Base-by-base conservation (phyloP, 345 rosid genomes). In the Stellera chamaejasme region DNA sequence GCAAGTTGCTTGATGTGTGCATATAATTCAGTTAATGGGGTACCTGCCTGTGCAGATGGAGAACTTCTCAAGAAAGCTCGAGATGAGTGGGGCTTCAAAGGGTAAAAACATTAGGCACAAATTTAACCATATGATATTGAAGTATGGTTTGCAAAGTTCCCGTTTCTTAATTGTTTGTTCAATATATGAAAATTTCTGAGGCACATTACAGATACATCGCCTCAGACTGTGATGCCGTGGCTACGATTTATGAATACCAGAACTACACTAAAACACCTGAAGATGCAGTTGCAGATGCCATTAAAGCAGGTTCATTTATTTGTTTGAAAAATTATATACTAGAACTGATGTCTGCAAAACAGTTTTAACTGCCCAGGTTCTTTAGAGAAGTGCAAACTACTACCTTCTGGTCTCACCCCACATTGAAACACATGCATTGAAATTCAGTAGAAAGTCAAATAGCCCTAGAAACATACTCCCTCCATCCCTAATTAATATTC, bases 1-100 rank as follows among this genome's bases (percentile, higher is more conserved):
- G 96, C 90, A 32, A 88, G 93, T 72, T 88, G 98, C 84, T 75
- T 92, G 72, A 92, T 92, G 96, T 88, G 98, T 61, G 81, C 98
- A 10, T 88, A 86, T 71, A 92, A 82, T 76, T 79, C 66, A 67
- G 87, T 92, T 60, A 82, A 92, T 60, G 98, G 96, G 39, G 87
- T 86, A 48, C 98, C 96, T 25, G 88, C 89, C 2, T 92, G 98
- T 63, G 95, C 92, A 47, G 72, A 55, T 56, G 70, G 59, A 53
- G 90, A 81, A 66, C 71, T 92, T 7, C 77, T 86, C 14, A 69
- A 75, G 27, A 82, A 81, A 78, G 82, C 85, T 68, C 72, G 96
- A 71, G 61, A 54, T 48, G 90, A 92, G 55, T 92, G 96, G 98
- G 93, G 87, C 45, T 86, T 92, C 67, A 69, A 75, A 55, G 98